Evolutionary conservation across 768 basidiomycete genomes (phyloP).

Genomic region (Suillus tomentosus): DNA sequence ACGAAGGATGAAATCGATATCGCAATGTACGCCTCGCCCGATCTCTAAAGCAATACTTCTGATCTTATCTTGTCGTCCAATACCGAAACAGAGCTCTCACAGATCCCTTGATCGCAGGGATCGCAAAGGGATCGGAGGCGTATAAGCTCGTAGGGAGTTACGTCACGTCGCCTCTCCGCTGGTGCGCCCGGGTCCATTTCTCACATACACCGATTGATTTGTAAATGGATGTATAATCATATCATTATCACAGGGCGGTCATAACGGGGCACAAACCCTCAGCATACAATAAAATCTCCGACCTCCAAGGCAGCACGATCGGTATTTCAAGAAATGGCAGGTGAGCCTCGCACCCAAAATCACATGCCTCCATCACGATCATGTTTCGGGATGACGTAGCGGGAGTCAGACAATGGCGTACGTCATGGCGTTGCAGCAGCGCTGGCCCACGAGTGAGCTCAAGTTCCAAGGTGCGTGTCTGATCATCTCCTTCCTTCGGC

Average conservation of each 20-base stretch:
- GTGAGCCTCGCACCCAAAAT: constrained; percentile 33
- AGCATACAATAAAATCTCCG: constrained; percentile 65
- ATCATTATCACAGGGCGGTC: constrained; percentile 68
- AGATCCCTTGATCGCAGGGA: constrained; percentile 88
- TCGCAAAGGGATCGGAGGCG: constrained; percentile 83
- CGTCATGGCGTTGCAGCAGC: constrained; percentile 88
- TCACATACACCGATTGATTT: not conserved
- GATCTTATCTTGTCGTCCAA: constrained; percentile 12
- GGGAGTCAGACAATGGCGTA: constrained; percentile 96
- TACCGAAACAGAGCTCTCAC: constrained; percentile 69
- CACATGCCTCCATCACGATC: not conserved
- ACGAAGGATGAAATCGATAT: constrained; percentile 79
- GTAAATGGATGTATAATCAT: not conserved
- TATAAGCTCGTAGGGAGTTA: constrained; percentile 95
- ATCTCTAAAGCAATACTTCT: constrained; percentile 3
- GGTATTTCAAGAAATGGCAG: constrained; percentile 91
- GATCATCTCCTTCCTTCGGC: not conserved
- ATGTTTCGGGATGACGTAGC: constrained; percentile 35
- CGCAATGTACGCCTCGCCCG: constrained; percentile 55
- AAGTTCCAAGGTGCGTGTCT: constrained; percentile 65
- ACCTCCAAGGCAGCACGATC: constrained; percentile 78
- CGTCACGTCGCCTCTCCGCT: constrained; percentile 86
- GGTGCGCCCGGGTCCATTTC: constrained; percentile 44
- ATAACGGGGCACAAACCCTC: constrained; percentile 75
- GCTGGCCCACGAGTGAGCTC: constrained; percentile 68